Conservation (phyloP, 139 green algal species). For the Pycnococcus provasolii region DNA sequence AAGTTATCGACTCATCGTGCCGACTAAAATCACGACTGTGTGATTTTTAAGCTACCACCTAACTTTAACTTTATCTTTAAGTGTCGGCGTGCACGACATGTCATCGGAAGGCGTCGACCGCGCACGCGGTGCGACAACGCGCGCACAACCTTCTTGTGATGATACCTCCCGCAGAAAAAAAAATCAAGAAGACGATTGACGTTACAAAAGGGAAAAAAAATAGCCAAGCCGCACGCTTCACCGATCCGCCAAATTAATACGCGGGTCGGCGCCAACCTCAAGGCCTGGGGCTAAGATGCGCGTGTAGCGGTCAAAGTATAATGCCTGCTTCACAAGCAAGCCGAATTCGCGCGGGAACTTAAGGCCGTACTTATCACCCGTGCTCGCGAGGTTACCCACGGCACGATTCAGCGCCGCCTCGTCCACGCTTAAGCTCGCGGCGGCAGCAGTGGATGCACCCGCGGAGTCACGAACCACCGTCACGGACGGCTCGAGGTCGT, state of each 20-base stretch:
- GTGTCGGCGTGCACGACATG: no score
- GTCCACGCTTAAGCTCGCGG: constrained; percentile 28
- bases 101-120: no score
- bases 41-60: no score
- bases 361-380: constrained; percentile 74
- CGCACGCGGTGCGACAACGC: no score
- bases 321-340: constrained; percentile 90
- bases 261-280: constrained; percentile 55
- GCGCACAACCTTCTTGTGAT: no score
- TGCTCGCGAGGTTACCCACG: constrained; percentile 23
- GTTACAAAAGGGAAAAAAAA: no score
- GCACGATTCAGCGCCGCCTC: constrained; percentile 24
- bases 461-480: constrained; percentile 1
- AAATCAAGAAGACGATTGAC: no score
- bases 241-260: constrained; percentile 16
- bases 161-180: no score
- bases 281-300: constrained; percentile 62
- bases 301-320: constrained; percentile 92
- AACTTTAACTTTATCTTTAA: no score
- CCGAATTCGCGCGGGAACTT: constrained; percentile 87
- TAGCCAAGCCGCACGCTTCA: no score
- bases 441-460: not conserved
- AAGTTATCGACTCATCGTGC: no score
- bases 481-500: constrained; percentile 11
- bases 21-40: no score